A percentile compares a stretch with the other conserved stretches of the same genome.
Conservation (phyloP, 1,284 basidiomycete genomes). For the Rhodofomes roseus region DNA sequence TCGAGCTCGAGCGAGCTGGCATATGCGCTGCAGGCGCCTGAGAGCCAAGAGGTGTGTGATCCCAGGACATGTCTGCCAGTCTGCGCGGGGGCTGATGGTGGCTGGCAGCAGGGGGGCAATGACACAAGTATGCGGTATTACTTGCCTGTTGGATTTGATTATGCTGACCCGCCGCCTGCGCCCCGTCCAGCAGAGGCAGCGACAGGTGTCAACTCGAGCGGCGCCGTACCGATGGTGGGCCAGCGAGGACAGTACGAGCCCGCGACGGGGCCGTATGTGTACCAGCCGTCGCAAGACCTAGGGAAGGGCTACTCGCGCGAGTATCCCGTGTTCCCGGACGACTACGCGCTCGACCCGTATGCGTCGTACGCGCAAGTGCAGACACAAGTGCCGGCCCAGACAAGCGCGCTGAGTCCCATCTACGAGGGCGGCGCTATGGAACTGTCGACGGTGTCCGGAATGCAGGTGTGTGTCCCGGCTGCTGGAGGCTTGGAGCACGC, state of each 20-base stretch:
- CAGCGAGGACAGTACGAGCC: neutral
- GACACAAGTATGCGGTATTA: neutral
- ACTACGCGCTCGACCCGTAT: slow-evolving; percentile 5
- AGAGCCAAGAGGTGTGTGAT: slow-evolving; percentile 3
- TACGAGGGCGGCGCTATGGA: slow-evolving; percentile 21
- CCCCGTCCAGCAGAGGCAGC: neutral
- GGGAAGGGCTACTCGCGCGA: neutral
- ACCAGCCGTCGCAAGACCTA: neutral
- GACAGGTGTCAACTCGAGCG: neutral
- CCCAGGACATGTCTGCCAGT: no score
- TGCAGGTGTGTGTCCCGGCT: slow-evolving; percentile 20
- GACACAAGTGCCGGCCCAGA: slow-evolving; percentile 6
- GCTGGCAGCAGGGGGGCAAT: neutral
- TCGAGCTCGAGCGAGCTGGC: slow-evolving; percentile 20
- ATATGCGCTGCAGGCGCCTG: slow-evolving; percentile 15
- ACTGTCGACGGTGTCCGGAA: slow-evolving; percentile 12
- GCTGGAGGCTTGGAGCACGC: slow-evolving; percentile 1
- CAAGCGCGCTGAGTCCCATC: slow-evolving; percentile 9
- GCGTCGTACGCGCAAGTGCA: slow-evolving; percentile 10
- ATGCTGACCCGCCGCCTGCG: neutral
- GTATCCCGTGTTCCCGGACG: neutral
- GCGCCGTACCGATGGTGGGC: neutral
- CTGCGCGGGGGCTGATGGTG: neutral
- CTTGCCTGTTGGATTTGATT: neutral
- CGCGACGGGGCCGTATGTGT: neutral